These are phyloP conservation scores for Myrica gale DNA, from an alignment of 306 rosid genomes.

Conservation along the genomic window DNA sequence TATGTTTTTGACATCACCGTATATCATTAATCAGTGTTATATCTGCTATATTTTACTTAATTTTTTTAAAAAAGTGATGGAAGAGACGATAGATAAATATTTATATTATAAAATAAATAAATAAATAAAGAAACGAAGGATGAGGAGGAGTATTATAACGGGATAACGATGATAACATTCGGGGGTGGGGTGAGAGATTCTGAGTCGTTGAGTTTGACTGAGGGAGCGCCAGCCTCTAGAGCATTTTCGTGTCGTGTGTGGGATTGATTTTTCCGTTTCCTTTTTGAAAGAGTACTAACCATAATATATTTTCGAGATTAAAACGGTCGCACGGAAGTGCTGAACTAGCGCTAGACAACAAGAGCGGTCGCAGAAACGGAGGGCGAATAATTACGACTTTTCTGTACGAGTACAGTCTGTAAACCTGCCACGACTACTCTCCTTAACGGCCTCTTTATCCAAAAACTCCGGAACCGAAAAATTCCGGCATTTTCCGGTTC, in stretches of 20 bases:
- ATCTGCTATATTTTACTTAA: no score
- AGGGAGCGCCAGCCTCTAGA: conserved; percentile 65
- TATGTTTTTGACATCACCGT: no score
- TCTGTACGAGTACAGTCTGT: conserved; percentile 78
- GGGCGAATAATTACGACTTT: conserved; percentile 71
- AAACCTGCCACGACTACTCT: conserved; percentile 68
- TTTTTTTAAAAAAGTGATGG: no score
- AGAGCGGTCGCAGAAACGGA: conserved; percentile 74
- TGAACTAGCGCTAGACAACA: conserved; percentile 72
- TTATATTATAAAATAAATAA: no score
- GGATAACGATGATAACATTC: conserved; percentile 79
- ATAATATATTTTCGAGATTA: not conserved
- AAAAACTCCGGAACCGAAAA: no score
- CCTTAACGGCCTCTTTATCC: conserved; percentile 50
- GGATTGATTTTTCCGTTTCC: conserved; percentile 21
- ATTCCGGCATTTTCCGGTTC: no score
- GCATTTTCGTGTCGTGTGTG: conserved; percentile 61
- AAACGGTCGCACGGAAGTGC: conserved; percentile 28
- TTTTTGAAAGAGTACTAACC: not conserved
- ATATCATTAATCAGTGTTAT: no score
- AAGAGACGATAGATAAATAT: no score
- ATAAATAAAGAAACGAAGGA: no score
- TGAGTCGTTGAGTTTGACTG: conserved; percentile 64
- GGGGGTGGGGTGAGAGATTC: conserved; percentile 32
- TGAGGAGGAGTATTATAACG: not conserved